Conservation (phyloP, 345 rosid genomes). For the Hibiscus mutabilis region DNA sequence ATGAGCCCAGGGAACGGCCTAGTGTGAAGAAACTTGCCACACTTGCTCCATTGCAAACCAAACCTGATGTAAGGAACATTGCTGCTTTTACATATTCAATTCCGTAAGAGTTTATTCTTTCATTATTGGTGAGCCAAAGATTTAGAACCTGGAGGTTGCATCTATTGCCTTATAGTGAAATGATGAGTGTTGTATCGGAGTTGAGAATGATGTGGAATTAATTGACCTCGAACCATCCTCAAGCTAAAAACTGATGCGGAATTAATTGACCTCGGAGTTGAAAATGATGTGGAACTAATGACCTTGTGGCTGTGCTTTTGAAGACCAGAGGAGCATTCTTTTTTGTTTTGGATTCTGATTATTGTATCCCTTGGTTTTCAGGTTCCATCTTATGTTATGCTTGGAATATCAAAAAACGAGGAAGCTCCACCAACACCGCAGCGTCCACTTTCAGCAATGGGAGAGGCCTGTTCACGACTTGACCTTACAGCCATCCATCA, state of each 20-base stretch:
- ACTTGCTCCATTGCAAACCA: constrained; percentile 70
- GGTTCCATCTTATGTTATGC: constrained; percentile 91
- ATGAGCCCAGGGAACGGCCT: constrained; percentile 95
- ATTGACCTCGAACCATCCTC: not conserved
- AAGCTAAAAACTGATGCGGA: not conserved
- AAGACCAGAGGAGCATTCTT: not conserved
- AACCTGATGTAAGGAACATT: constrained; percentile 62
- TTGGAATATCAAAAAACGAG: constrained; percentile 62
- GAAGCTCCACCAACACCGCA: constrained; percentile 73
- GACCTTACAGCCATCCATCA: constrained; percentile 98
- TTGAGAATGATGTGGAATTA: not conserved
- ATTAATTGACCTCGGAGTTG: not conserved
- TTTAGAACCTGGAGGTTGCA: not conserved
- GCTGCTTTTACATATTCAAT: not conserved
- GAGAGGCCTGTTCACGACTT: constrained; percentile 90
- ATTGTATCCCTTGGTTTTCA: constrained; percentile 25
- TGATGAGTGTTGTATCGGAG: not conserved
- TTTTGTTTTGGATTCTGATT: not conserved
- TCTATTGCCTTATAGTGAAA: not conserved
- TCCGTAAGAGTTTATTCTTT: not conserved
- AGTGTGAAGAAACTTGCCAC: constrained; percentile 64
- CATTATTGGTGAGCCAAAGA: not conserved
- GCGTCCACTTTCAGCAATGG: constrained; percentile 78
- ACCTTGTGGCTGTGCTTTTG: not conserved
- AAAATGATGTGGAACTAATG: not conserved